Evolutionary conservation across 2,329 filamentous ascomycete genomes (phyloP), one percentile per base, ranked within the genome.

Genomic region (Penicillium sp.): DNA sequence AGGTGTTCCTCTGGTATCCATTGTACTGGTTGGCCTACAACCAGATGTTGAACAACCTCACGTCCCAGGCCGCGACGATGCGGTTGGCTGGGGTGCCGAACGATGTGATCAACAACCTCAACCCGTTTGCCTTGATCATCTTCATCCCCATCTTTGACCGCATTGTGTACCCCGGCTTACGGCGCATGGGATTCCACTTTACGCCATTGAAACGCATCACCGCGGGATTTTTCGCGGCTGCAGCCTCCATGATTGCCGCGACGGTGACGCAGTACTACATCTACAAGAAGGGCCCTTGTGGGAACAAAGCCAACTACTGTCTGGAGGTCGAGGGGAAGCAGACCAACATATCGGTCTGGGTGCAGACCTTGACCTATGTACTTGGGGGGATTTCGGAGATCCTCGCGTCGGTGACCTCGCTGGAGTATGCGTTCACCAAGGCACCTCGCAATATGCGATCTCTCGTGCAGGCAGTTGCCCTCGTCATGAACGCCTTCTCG

Each of bases 391-490:
- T 77, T 43, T 75, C 73, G 2, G 75, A 78, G 54, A 77, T 77
- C 52, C 72, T 77, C 46, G 70, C 73, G 2, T 74, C 69, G 8
- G 71, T 79, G 41, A 79, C 76, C 3, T 79, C 79, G 1, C 77
- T 84, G 47, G 84, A 87, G 59, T 86, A 85, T 47, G 84, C 84
- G 22, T 88, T 80, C 68, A 81, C 80, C 59, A 85, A 86, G 64
- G 82, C 83, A 0, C 84, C 84, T 16, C 77, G 75, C 55, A 87
- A 86, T 68, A 89, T 89, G 84, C 80, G 82, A 48, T 84, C 80
- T 1, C 71, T 88, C n/a, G 82, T 89, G 9, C 72, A 68, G 62
- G 76, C 77, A 13, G 70, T 87, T 52, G 80, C 80, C 56, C 71
- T 86, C 26, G 80, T 84, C 68, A 85, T 78, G 73, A 80, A 72